Evolutionary conservation across 2,329 filamentous ascomycete species (phyloP).

Genomic region (Blumeria graminis): DNA sequence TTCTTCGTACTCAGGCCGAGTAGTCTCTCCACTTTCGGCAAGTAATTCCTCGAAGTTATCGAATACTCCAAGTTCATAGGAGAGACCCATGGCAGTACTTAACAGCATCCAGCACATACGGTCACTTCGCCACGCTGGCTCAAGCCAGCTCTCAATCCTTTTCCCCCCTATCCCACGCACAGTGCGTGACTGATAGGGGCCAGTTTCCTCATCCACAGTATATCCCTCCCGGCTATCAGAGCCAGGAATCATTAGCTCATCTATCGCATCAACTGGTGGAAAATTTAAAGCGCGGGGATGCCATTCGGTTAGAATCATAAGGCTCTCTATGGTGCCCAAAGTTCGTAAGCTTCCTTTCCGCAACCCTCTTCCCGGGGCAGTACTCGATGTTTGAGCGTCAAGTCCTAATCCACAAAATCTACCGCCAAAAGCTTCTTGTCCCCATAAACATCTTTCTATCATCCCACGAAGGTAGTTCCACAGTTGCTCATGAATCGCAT

Average conservation of each 20-base stretch:
- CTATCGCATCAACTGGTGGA: conserved; percentile 53
- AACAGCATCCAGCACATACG: conserved; percentile 97
- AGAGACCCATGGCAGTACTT: conserved; percentile 70
- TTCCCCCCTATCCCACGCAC: conserved; percentile 47
- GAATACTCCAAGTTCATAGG: conserved; percentile 87
- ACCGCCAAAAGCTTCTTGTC: conserved; percentile 83
- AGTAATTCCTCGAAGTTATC: conserved; percentile 60
- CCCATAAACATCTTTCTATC: conserved; percentile 88
- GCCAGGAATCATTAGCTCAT: conserved; percentile 40
- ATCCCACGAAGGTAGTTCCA: conserved; percentile 89
- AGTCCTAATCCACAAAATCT: conserved; percentile 44
- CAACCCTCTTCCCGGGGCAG: conserved; percentile 44
- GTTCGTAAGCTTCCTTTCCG: conserved; percentile 62
- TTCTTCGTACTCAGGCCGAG: conserved; percentile 44
- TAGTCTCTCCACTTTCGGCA: conserved; percentile 31
- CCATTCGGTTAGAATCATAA: conserved; percentile 92
- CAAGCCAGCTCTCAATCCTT: conserved; percentile 83
- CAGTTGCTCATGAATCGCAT: conserved; percentile 81
- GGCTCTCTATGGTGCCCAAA: conserved; percentile 76
- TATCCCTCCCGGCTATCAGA: conserved; percentile 23
- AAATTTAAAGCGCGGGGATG: conserved; percentile 88
- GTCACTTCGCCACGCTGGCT: conserved; percentile 84
- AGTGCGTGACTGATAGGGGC: conserved; percentile 17
- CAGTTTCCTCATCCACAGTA: conserved; percentile 21
- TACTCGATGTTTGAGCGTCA: conserved; percentile 38